These are phyloP conservation scores for Neurospora sp. DNA, from an alignment of 495 filamentous ascomycete species.

Conservation along the genomic window DNA sequence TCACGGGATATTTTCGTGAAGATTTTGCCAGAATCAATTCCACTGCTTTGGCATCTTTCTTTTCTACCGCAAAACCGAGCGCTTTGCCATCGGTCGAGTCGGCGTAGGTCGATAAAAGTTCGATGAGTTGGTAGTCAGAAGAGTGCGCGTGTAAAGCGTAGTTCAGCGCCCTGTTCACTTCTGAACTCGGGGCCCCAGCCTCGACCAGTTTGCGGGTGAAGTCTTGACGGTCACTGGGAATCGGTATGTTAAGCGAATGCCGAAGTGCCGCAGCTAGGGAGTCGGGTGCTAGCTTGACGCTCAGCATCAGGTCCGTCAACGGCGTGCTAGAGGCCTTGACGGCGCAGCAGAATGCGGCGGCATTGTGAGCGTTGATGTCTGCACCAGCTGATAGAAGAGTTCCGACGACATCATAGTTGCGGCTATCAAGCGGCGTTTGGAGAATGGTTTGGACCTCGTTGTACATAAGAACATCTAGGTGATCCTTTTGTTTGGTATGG, in stretches of 20 bases:
- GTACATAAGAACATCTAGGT: slow-evolving; percentile 22
- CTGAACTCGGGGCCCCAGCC: slow-evolving; percentile 25
- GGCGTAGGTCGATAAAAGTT: slow-evolving; percentile 25
- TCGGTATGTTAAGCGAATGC: slow-evolving; percentile 31
- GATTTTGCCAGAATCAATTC: slow-evolving; percentile 28
- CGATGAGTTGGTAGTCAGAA: slow-evolving; percentile 30
- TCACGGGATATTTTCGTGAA: slow-evolving; percentile 10
- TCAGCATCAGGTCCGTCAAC: slow-evolving; percentile 31
- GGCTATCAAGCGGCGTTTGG: slow-evolving; percentile 14
- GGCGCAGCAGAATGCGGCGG: slow-evolving; percentile 29
- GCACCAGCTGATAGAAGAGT: slow-evolving; percentile 34
- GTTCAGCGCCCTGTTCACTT: slow-evolving; percentile 34
- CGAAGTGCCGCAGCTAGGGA: slow-evolving; percentile 31
- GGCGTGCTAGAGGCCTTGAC: slow-evolving; percentile 28
- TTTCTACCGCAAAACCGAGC: slow-evolving; percentile 25
- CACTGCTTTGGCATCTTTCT: slow-evolving; percentile 25
- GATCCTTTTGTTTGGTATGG: slow-evolving; percentile 25
- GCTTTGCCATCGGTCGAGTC: slow-evolving; percentile 34
- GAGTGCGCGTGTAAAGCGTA: slow-evolving; percentile 31
- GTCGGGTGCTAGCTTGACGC: slow-evolving; percentile 16
- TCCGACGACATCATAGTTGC: slow-evolving; percentile 22
- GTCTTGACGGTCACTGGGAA: slow-evolving; percentile 32
- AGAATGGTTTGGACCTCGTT: slow-evolving; percentile 32
- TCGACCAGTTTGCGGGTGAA: slow-evolving; percentile 33
- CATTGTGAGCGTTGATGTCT: slow-evolving; percentile 33